These are phyloP conservation scores for Kodamaea nitidulidarum DNA, from an alignment of 805 yeast genomes.

Conservation along the genomic window DNA sequence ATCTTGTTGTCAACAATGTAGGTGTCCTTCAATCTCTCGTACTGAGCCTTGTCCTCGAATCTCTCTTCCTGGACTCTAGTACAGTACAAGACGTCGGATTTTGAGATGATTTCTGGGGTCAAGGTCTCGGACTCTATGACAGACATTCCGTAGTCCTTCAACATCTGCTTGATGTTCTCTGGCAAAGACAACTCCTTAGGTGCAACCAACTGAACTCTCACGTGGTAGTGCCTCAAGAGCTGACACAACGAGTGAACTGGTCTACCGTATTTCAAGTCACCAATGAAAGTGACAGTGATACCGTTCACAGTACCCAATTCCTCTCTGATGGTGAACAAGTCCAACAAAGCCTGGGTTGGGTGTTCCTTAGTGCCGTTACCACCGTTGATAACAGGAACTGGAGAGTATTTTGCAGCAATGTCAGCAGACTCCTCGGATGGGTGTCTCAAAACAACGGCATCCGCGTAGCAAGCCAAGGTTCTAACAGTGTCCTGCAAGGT, in stretches of 20 bases:
- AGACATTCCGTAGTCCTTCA: conserved; percentile 64
- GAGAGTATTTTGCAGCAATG: conserved; percentile 93
- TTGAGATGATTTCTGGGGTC: conserved; percentile 80
- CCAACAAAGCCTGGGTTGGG: conserved; percentile 97
- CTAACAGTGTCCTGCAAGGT: conserved; percentile 95
- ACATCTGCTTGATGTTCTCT: conserved; percentile 60
- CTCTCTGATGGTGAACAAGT: conserved; percentile 96
- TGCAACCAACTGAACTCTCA: conserved; percentile 84
- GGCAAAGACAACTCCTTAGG: conserved; percentile 90
- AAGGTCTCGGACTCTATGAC: conserved; percentile 70
- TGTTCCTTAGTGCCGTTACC: conserved; percentile 98
- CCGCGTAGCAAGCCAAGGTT: conserved; percentile 91
- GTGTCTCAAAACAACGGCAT: conserved; percentile 95
- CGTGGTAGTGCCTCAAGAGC: conserved; percentile 87
- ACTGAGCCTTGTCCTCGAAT: conserved; percentile 70
- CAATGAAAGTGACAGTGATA: conserved; percentile 97
- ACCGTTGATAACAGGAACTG: conserved; percentile 95
- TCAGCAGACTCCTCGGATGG: conserved; percentile 90
- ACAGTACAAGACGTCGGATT: conserved; percentile 93
- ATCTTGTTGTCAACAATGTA: conserved; percentile 91
- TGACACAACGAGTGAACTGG: conserved; percentile 96
- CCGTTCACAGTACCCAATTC: conserved; percentile 98
- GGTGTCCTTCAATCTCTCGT: conserved; percentile 83
- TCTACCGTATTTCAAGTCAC: conserved; percentile 96
- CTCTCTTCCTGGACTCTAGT: conserved; percentile 98